These are phyloP conservation scores for Sisymbrium altissimum DNA, from an alignment of 345 rosid genomes.

Conservation along the genomic window DNA sequence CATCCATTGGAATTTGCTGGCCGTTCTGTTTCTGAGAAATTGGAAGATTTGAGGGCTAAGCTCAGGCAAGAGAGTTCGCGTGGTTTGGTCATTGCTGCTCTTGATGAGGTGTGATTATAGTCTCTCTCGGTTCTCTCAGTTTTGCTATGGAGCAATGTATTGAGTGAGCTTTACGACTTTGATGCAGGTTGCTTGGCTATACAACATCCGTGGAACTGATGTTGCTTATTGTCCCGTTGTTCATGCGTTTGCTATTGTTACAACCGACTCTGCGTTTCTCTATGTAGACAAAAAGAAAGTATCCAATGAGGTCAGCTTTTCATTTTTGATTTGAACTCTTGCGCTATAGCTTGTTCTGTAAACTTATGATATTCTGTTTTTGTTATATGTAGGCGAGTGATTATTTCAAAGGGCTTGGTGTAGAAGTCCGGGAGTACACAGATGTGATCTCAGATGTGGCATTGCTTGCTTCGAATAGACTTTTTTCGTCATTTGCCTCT, in stretches of 20 bases:
- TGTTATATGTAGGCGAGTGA: conserved; percentile 43
- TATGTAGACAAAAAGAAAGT: conserved; percentile 81
- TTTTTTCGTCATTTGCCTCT: conserved; percentile 36
- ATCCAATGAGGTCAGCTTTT: conserved; percentile 53
- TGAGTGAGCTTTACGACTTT: not conserved
- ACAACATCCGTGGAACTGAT: conserved; percentile 88
- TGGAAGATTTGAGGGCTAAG: conserved; percentile 60
- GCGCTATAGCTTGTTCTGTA: not conserved
- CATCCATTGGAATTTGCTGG: conserved; percentile 81
- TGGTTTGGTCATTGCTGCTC: conserved; percentile 69
- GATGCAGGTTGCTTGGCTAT: conserved; percentile 97
- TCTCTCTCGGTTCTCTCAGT: not conserved
- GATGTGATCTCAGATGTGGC: conserved; percentile 65
- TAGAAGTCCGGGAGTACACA: conserved; percentile 68
- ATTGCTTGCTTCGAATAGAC: conserved; percentile 59
- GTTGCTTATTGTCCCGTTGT: conserved; percentile 89
- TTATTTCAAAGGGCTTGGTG: conserved; percentile 49
- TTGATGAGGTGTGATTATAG: conserved; percentile 63
- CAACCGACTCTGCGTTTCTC: conserved; percentile 60
- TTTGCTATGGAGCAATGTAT: not conserved
- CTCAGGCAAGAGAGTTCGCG: conserved; percentile 51
- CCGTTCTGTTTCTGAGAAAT: conserved; percentile 56
- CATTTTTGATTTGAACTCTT: not conserved
- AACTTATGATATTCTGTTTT: not conserved
- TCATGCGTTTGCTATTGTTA: conserved; percentile 89